phyloP scores from a whole-genome alignment of 2,329 filamentous ascomycete species.

The Sporothrix mexicana region DNA sequence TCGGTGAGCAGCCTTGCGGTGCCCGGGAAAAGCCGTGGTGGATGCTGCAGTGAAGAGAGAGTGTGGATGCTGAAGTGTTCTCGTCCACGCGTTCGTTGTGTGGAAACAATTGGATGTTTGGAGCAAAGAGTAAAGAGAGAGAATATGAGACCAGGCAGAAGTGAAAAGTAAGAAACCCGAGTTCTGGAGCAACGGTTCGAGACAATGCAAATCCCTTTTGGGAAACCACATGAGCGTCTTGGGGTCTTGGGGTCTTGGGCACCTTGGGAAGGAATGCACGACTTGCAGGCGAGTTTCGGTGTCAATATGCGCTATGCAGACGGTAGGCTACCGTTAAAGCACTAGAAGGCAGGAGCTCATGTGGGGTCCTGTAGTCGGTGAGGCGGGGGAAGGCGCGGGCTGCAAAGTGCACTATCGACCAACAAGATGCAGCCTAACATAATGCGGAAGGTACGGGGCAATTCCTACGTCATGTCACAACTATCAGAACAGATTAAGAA shows the following conservation, averaged over 20 bases:
- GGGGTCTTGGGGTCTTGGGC: neutral
- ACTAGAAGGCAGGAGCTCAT: neutral
- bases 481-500: no score
- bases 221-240: neutral
- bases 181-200: neutral
- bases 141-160: conserved; percentile 12
- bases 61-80: neutral
- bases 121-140: no score
- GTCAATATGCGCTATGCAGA: no score
- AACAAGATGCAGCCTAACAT: conserved; percentile 9
- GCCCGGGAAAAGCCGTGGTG: neutral
- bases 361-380: neutral
- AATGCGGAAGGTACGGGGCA: neutral
- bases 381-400: conserved; percentile 12
- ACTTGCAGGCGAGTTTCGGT: conserved; percentile 2
- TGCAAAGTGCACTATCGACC: neutral
- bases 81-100: neutral
- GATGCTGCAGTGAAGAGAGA: neutral
- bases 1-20: neutral
- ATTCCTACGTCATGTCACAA: neutral
- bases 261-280: conserved; percentile 9
- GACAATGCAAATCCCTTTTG: neutral
- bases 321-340: neutral
- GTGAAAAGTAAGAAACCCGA: neutral
- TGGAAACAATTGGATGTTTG: neutral